phyloP scores from a whole-genome alignment of 2,329 filamentous ascomycete genomes.

The Penicillium sp. region DNA sequence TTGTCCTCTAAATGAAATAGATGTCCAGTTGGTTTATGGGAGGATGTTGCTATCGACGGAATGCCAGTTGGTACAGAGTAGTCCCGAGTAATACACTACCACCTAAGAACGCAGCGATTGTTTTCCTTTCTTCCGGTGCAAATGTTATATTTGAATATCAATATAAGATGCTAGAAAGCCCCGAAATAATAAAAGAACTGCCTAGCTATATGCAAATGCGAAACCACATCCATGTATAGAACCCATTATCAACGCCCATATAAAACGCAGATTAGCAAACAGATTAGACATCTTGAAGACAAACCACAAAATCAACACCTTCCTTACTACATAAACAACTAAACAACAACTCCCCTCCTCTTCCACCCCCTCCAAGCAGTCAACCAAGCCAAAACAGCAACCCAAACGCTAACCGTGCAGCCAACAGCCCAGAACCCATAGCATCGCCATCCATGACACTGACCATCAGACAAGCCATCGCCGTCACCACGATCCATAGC shows the following conservation, averaged over 20 bases:
- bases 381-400: conserved; percentile 68
- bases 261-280: background rate
- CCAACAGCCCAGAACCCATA: conserved; percentile 90
- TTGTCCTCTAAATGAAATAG: background rate
- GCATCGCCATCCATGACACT: conserved; percentile 80
- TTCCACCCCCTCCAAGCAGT: conserved; percentile 88
- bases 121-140: background rate
- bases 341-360: conserved; percentile 69
- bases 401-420: conserved; percentile 66
- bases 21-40: background rate
- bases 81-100: background rate
- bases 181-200: background rate
- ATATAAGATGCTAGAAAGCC: background rate
- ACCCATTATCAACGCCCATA: background rate
- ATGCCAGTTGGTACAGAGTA: background rate
- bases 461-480: conserved; percentile 43
- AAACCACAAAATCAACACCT: background rate
- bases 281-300: background rate
- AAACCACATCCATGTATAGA: background rate
- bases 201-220: background rate
- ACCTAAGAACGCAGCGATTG: background rate
- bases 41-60: background rate
- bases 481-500: conserved; percentile 42
- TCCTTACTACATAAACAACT: background rate
- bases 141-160: background rate